Percentiles rank a stretch among this genome's conserved stretches.
phyloP scores from a whole-genome alignment of 768 basidiomycete genomes.

The Hygrophorus russula region DNA sequence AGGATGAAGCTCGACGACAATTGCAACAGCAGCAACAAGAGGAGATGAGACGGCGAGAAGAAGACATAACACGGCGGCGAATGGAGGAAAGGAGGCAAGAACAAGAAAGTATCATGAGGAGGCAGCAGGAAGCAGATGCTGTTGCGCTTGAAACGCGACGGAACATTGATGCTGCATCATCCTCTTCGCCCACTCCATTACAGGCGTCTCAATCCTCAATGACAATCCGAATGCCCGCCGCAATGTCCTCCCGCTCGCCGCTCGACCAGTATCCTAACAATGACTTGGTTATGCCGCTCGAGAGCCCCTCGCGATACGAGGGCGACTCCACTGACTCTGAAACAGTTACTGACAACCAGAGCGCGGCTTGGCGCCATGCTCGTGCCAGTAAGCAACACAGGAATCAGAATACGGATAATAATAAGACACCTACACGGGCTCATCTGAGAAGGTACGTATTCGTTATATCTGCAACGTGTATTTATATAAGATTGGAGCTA shows the following conservation, averaged over 20 bases:
- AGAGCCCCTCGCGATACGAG: slow-evolving; percentile 48
- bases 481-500: neutral
- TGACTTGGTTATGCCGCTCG: slow-evolving; percentile 41
- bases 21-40: slow-evolving; percentile 27
- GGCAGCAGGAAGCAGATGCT: slow-evolving; percentile 51
- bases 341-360: slow-evolving; percentile 19
- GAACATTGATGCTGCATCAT: slow-evolving; percentile 12
- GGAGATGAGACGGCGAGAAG: slow-evolving; percentile 32
- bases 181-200: slow-evolving; percentile 10
- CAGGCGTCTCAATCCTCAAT: neutral
- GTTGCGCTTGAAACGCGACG: slow-evolving; percentile 34
- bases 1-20: slow-evolving; percentile 17
- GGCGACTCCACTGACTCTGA: slow-evolving; percentile 38
- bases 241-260: slow-evolving; percentile 18
- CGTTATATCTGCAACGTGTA: neutral
- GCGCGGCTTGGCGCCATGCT: slow-evolving; percentile 11
- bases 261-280: slow-evolving; percentile 14
- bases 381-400: slow-evolving; percentile 8
- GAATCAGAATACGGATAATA: slow-evolving; percentile 13
- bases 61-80: slow-evolving; percentile 29
- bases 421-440: slow-evolving; percentile 18
- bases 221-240: neutral
- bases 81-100: slow-evolving; percentile 34
- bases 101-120: slow-evolving; percentile 42
- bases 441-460: slow-evolving; percentile 24